Evolutionary conservation across 805 yeast genomes (phyloP).

Genomic region (Suhomyces emberorum): DNA sequence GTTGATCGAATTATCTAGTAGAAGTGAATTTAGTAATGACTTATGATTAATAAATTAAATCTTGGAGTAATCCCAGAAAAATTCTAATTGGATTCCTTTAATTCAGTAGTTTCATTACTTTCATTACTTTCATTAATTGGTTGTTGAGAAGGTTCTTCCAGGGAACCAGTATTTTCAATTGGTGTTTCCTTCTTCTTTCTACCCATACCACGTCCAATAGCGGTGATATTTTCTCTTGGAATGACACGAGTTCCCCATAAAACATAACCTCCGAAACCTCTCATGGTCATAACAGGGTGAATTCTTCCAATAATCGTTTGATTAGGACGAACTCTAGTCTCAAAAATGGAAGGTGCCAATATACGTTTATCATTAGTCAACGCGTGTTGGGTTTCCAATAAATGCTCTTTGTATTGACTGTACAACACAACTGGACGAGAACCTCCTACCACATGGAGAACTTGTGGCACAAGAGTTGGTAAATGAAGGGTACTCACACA

Average conservation of each 20-base stretch:
- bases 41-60: too few relatives aligned
- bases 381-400: slow-evolving; percentile 71
- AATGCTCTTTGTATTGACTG: slow-evolving; percentile 73
- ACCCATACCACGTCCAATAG: slow-evolving; percentile 63
- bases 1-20: too few relatives aligned
- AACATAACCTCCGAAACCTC: slow-evolving; percentile 89
- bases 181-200: slow-evolving; percentile 28
- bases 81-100: too few relatives aligned
- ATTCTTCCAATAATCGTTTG: slow-evolving; percentile 93
- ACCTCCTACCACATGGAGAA: slow-evolving; percentile 70
- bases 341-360: slow-evolving; percentile 78
- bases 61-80: too few relatives aligned
- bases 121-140: too few relatives aligned
- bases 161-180: too few relatives aligned
- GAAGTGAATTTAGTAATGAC: too few relatives aligned
- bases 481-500: slow-evolving; percentile 71
- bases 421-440: slow-evolving; percentile 85
- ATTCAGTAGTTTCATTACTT: too few relatives aligned
- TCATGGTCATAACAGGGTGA: slow-evolving; percentile 92
- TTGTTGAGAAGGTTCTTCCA: too few relatives aligned
- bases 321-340: slow-evolving; percentile 78
- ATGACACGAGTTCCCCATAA: slow-evolving; percentile 75
- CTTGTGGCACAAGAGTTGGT: slow-evolving; percentile 56
- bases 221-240: slow-evolving; percentile 60
- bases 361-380: slow-evolving; percentile 65